A percentile compares a stretch with the other conserved stretches of the same genome.
Evolutionary conservation across 2,329 filamentous ascomycete genomes (phyloP).

Genomic region (Alternaria longipes): DNA sequence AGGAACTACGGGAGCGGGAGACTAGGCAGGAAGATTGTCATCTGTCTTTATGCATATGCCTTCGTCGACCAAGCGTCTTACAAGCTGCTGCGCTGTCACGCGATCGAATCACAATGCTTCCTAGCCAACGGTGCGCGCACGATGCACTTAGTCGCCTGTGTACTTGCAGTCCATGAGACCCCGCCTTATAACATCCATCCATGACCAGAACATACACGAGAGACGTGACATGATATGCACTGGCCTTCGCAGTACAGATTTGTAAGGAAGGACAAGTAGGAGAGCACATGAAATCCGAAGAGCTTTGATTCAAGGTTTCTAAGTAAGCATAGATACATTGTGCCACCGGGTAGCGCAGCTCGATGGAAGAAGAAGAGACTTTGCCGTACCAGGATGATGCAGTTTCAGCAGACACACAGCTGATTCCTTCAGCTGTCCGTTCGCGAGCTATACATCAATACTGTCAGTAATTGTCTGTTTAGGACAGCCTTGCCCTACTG

Average conservation of each 20-base stretch:
- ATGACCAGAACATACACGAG: not conserved
- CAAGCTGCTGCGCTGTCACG: slow-evolving; percentile 40
- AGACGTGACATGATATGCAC: not conserved
- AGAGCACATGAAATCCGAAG: not conserved
- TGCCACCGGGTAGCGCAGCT: not conserved
- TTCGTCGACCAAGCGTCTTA: slow-evolving; percentile 26
- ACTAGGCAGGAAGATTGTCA: not conserved
- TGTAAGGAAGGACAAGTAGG: not conserved
- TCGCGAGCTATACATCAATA: not conserved
- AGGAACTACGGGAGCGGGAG: not conserved
- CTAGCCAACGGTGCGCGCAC: slow-evolving; percentile 38
- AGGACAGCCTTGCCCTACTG: slow-evolving; percentile 2
- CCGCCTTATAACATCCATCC: slow-evolving; percentile 36
- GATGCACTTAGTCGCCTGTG: slow-evolving; percentile 46
- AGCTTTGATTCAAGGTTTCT: not conserved
- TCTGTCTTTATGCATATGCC: slow-evolving; percentile 18
- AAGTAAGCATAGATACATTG: not conserved
- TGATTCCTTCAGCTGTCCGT: not conserved
- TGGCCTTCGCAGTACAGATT: not conserved
- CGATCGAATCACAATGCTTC: slow-evolving; percentile 32
- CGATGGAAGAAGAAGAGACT: not conserved
- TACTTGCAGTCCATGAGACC: slow-evolving; percentile 46
- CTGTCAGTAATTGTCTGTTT: not conserved
- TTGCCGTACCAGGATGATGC: not conserved
- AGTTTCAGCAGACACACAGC: not conserved